Evolutionary conservation across 305 asterid species (phyloP), one percentile per base, ranked within the genome.

Genomic region (Fraxinus paxiana): DNA sequence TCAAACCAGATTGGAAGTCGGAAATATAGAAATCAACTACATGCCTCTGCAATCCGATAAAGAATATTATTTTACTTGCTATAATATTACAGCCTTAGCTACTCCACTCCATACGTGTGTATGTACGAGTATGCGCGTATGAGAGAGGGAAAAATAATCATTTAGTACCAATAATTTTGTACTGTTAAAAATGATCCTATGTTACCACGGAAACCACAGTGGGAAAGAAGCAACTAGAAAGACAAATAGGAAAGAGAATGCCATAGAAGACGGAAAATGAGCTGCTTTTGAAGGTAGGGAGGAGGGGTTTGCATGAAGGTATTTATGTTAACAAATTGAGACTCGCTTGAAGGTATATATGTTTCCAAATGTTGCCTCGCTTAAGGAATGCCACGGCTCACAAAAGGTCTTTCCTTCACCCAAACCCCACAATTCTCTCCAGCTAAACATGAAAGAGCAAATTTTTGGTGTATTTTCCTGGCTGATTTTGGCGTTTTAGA

Each of bases 1-100:
- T 86, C 85, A 93, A 78, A 46, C 97, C 97, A 46, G 97, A 92
- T 82, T 93, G 97, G 89, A 88, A 92, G 82, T 93, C 97, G 9
- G 97, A 93, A 34, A 92, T 93, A 75, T 92, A 93, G 87, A 93
- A 93, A 84, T 93, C 97, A 0, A 85, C 93, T 33, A 88, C 97
- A 56, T 92, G 90, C 88, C 93, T 91, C 97, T 93, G 94, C 88
- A 84, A 17, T 79, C 22, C 3, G 34, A 79, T 28, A 73, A 79
- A 74, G n/a, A 83, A 54, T 79, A 63, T 56, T 17, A 56, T 17
- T 17, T 54, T 54, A 17, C 65, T 6, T 17, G 63, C 2, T n/a
- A 51, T 51, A 51, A 51, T n/a, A 51, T 51, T 51, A n/a, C 61
- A n/a, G 61, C 61, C 9, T 51, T n/a, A 51, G 61, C 63, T n/a